Base-by-base conservation (phyloP, 139 green algal genomes). In the Picochlorum costavermella region DNA sequence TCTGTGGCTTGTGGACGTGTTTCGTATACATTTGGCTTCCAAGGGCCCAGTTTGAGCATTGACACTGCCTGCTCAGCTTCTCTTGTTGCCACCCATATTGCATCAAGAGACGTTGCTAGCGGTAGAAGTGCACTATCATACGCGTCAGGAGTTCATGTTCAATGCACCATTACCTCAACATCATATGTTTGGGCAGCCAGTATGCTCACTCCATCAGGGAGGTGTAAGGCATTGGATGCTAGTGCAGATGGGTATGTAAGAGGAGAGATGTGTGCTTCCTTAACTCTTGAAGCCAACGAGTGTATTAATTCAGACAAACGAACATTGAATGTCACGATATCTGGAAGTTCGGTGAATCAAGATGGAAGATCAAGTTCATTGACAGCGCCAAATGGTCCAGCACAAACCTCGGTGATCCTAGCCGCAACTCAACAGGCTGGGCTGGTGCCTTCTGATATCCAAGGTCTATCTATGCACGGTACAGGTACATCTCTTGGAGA, bases 381-480 rank as follows among this genome's bases (percentile, higher is more conserved):
- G 44, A 95, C 89, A 0, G 89, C 90, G 8, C 90, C 90, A 43
- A 94, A 91, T 68, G 90, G 89, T 0, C 86, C 88, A 5, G 81
- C 87, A 17, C 90, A 96, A 74, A 79, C 91, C 69, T 71, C 65
- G 17, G 86, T 94, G 29, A 77, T 95, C 1, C 56, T 73, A 3
- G 56, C 56, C 2, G 85, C 85, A 2, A 68, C 89, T 16, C 10
- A 1, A 8, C 40, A n/a, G 1, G 60, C 58, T 3, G 81, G 56
- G 30, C 12, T 56, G 6, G 55, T 13, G 4, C 29, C 70, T 2
- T 16, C 29, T 2, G 49, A 46, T 3, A 25, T 80, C 9, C 16
- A 26, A 14, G 61, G 55, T 6, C 53, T 83, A 8, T 73, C 61
- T 20, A 62, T 83, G 80, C 88, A 95, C 50, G 88, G 88, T 60